phyloP scores from a whole-genome alignment of 768 basidiomycete genomes.

The Multifurca ochricompacta region DNA sequence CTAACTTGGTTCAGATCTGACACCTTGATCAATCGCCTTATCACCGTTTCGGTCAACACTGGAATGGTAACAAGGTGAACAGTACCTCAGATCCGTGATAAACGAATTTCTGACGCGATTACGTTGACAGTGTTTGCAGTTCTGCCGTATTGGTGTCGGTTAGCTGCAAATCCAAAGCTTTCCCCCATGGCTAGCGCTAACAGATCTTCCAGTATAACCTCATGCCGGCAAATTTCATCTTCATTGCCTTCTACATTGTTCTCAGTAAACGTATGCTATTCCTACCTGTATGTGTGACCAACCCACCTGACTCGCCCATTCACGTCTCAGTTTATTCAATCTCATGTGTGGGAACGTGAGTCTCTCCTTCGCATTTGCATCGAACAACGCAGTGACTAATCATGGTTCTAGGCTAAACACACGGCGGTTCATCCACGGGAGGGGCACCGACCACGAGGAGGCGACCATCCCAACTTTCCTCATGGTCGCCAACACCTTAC shows the following conservation, averaged over 20 bases:
- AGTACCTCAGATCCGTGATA: constrained; percentile 3
- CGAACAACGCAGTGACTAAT: background rate
- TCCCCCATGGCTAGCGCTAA: background rate
- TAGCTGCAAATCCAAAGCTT: constrained; percentile 21
- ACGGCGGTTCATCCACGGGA: constrained; percentile 18
- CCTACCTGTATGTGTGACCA: background rate
- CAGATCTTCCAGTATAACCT: constrained; percentile 42
- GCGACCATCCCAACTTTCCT: constrained; percentile 19
- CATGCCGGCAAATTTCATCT: constrained; percentile 49
- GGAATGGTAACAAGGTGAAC: constrained; percentile 52
- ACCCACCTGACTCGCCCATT: background rate
- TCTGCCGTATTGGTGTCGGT: constrained; percentile 51
- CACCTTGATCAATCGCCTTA: constrained; percentile 48
- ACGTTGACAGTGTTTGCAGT: constrained; percentile 34
- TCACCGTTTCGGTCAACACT: constrained; percentile 55
- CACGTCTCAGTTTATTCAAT: constrained; percentile 17
- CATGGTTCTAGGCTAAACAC: constrained; percentile 12
- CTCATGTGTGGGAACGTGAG: constrained; percentile 20
- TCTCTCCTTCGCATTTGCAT: background rate
- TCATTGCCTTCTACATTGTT: constrained; percentile 54
- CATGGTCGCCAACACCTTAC: constrained; percentile 18
- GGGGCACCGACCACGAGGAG: constrained; percentile 19
- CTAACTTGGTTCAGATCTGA: constrained; percentile 37
- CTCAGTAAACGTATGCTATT: constrained; percentile 40
- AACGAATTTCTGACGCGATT: background rate